phyloP scores from a whole-genome alignment of 2,329 filamentous ascomycete genomes.

The Emergomyces africanus region DNA sequence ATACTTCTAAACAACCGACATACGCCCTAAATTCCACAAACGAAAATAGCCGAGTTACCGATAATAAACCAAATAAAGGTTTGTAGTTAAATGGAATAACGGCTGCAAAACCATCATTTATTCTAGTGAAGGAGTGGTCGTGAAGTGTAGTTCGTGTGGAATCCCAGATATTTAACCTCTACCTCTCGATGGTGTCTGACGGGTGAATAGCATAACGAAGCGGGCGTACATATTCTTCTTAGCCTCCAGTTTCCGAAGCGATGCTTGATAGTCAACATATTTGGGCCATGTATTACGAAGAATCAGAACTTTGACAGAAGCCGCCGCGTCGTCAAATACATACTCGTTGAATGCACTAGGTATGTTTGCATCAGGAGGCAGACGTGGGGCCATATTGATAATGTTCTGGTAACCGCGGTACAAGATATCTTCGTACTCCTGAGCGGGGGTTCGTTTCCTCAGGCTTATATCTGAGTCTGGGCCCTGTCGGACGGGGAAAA shows the following conservation, averaged over 20 bases:
- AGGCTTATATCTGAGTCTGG: background rate
- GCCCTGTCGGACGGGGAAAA: background rate
- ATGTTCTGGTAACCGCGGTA: slow-evolving; percentile 6
- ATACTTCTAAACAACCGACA: background rate
- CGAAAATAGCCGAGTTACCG: background rate
- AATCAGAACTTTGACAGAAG: slow-evolving; percentile 47
- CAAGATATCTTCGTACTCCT: slow-evolving; percentile 5
- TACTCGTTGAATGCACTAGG: slow-evolving; percentile 29
- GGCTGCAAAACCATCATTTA: background rate
- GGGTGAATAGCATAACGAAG: background rate
- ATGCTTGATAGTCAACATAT: slow-evolving; percentile 27
- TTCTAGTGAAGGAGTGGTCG: background rate
- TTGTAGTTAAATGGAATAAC: background rate
- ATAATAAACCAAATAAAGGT: background rate
- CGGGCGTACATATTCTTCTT: background rate
- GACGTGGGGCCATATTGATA: slow-evolving; percentile 9
- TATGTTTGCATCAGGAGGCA: slow-evolving; percentile 8
- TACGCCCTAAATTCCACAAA: background rate
- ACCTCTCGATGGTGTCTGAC: background rate
- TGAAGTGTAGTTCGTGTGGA: background rate
- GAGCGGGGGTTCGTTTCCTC: background rate
- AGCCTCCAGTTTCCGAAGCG: background rate
- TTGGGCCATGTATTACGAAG: slow-evolving; percentile 53
- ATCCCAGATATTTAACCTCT: background rate
- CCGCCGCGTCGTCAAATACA: slow-evolving; percentile 45